A percentile compares a stretch with the other conserved stretches of the same genome.
phyloP scores from a whole-genome alignment of 768 basidiomycete species.

The Boletus sp. region DNA sequence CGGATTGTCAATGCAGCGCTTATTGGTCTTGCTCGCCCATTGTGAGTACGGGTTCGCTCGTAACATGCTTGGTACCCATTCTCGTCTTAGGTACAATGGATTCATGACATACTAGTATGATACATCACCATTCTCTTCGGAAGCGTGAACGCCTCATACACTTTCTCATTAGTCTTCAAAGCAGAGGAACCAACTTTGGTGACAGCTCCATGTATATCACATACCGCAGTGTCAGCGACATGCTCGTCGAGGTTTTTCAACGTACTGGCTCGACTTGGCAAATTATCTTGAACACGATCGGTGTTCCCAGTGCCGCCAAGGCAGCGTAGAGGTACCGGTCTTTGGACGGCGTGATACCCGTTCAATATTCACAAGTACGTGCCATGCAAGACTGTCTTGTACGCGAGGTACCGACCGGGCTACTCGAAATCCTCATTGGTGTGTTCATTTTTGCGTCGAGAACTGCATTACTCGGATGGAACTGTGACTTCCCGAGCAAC shows the following conservation, averaged over 20 bases:
- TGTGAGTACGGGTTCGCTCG: conserved; percentile 36
- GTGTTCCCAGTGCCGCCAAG: conserved; percentile 54
- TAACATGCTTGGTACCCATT: neutral
- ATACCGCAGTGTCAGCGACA: conserved; percentile 59
- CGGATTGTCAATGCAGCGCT: conserved; percentile 41
- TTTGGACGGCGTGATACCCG: conserved; percentile 55
- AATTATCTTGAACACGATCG: conserved; percentile 55
- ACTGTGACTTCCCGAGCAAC: conserved; percentile 56
- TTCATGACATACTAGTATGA: conserved; percentile 52
- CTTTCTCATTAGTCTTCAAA: conserved; percentile 45
- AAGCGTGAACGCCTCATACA: neutral
- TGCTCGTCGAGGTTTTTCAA: neutral
- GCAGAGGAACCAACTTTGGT: conserved; percentile 63
- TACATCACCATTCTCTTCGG: neutral
- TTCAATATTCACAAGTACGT: conserved; percentile 45
- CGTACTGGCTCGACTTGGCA: conserved; percentile 32
- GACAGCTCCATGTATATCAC: conserved; percentile 68
- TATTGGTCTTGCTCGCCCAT: conserved; percentile 73
- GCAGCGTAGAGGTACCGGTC: conserved; percentile 50
- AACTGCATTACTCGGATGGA: conserved; percentile 55
- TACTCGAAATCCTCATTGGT: conserved; percentile 43
- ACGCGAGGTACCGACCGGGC: neutral
- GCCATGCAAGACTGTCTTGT: neutral
- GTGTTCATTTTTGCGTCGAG: conserved; percentile 57
- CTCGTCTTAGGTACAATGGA: conserved; percentile 41